A percentile compares a stretch with the other conserved stretches of the same genome.
These are phyloP conservation scores for Mycosarcoma maydis DNA, from an alignment of 1,284 basidiomycete genomes.

Conservation along the genomic window DNA sequence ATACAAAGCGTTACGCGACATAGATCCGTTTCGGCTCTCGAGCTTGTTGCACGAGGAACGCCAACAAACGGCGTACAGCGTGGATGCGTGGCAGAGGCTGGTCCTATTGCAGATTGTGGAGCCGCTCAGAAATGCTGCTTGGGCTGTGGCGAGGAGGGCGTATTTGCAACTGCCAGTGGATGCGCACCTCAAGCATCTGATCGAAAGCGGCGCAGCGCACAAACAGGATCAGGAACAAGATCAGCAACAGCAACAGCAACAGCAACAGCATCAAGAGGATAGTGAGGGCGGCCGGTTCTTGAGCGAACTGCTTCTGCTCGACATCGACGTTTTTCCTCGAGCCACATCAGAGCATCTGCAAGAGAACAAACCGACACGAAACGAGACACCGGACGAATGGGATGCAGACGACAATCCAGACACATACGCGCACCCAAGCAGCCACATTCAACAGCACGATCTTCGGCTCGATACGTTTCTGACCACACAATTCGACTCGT, in stretches of 20 bases:
- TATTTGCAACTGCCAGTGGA: conserved; percentile 38
- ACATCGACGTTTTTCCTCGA: conserved; percentile 1
- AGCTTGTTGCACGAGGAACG: neutral
- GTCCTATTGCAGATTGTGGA: conserved; percentile 19
- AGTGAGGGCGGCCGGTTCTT: neutral
- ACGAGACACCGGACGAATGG: conserved; percentile 13
- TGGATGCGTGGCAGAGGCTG: conserved; percentile 32
- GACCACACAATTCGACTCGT: neutral
- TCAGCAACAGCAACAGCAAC: too few relatives aligned
- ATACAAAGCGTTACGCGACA: conserved; percentile 9
- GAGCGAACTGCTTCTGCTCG: conserved; percentile 14
- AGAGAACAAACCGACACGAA: neutral
- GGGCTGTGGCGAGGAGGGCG: conserved; percentile 24
- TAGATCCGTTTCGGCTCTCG: conserved; percentile 14
- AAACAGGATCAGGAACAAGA: too few relatives aligned
- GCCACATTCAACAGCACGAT: neutral
- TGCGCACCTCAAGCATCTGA: neutral
- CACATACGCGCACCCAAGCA: neutral
- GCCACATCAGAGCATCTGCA: neutral
- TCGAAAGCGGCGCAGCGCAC: neutral
- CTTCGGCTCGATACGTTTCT: conserved; percentile 15
- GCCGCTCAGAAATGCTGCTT: conserved; percentile 14
- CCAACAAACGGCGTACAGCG: neutral
- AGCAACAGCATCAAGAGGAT: too few relatives aligned
- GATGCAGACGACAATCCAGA: conserved; percentile 3